These are phyloP conservation scores for Colletotrichum aenigma DNA, from an alignment of 2,329 filamentous ascomycete genomes.

Conservation along the genomic window DNA sequence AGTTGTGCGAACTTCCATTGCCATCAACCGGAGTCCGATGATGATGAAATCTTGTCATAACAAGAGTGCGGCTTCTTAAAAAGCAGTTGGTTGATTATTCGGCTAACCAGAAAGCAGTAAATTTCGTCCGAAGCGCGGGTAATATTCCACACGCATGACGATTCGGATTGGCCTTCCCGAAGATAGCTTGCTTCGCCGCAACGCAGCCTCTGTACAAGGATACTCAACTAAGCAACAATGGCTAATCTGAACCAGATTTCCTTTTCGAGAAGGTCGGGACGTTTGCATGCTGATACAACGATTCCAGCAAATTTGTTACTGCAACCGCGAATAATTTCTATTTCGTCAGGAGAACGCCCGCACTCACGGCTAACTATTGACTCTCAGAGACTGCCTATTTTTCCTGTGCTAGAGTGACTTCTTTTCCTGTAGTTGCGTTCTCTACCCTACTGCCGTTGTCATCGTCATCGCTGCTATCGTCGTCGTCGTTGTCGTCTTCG, in stretches of 20 bases:
- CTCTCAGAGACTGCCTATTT: no score
- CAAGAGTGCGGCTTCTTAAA: neutral
- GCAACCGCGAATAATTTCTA: neutral
- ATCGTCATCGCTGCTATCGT: no score
- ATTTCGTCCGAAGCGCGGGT: neutral
- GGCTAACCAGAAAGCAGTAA: neutral
- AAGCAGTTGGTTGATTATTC: neutral
- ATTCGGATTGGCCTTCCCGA: neutral
- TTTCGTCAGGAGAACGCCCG: neutral
- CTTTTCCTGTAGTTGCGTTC: no score
- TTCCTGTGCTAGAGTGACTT: no score
- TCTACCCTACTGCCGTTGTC: no score
- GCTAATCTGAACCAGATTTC: neutral
- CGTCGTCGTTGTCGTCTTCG: no score
- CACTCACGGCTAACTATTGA: neutral
- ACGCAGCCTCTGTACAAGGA: neutral
- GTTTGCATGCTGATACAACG: neutral
- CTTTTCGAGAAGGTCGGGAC: neutral
- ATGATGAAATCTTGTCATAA: neutral
- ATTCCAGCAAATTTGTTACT: neutral
- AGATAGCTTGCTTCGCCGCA: neutral
- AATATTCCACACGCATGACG: fast-evolving
- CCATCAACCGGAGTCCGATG: neutral
- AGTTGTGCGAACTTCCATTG: no score
- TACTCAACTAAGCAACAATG: neutral